These are phyloP conservation scores for Ceratocystiopsis sp. DNA, from an alignment of 2,329 filamentous ascomycete genomes.

Conservation along the genomic window DNA sequence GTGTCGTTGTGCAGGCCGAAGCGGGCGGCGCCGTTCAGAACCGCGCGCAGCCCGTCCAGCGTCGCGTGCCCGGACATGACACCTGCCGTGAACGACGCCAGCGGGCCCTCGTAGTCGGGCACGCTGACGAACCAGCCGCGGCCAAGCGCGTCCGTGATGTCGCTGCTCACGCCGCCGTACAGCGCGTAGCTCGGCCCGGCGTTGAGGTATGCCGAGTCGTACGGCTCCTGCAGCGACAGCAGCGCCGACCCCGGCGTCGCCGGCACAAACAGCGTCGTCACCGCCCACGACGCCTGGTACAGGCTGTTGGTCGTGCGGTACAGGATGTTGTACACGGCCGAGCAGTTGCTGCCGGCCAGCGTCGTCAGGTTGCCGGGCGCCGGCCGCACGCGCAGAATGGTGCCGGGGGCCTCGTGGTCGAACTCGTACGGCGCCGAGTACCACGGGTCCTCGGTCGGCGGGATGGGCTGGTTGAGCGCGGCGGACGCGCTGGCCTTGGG, in stretches of 20 bases:
- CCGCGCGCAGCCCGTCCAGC: slow-evolving; percentile 25
- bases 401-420: slow-evolving; percentile 13
- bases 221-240: slow-evolving; percentile 24
- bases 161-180: slow-evolving; percentile 12
- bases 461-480: slow-evolving; percentile 9
- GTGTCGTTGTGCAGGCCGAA: slow-evolving; percentile 17
- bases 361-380: slow-evolving; percentile 13
- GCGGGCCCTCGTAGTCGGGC: slow-evolving; percentile 27
- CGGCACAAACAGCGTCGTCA: slow-evolving; percentile 21
- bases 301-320: slow-evolving; percentile 21
- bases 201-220: slow-evolving; percentile 22
- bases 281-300: slow-evolving; percentile 20
- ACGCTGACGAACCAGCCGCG: slow-evolving; percentile 26
- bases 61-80: slow-evolving; percentile 24
- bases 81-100: slow-evolving; percentile 25
- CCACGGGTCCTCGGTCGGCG: slow-evolving; percentile 17
- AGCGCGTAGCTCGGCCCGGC: slow-evolving; percentile 19
- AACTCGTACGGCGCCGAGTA: slow-evolving; percentile 16
- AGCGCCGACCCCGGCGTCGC: slow-evolving; percentile 9
- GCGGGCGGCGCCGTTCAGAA: slow-evolving; percentile 12
- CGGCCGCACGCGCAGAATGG: slow-evolving; percentile 15
- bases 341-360: slow-evolving; percentile 8
- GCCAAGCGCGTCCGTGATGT: slow-evolving; percentile 19
- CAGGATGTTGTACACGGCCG: slow-evolving; percentile 18
- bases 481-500: no score